phyloP scores from a whole-genome alignment of 2,329 filamentous ascomycete genomes.

The Neobulgaria alba region DNA sequence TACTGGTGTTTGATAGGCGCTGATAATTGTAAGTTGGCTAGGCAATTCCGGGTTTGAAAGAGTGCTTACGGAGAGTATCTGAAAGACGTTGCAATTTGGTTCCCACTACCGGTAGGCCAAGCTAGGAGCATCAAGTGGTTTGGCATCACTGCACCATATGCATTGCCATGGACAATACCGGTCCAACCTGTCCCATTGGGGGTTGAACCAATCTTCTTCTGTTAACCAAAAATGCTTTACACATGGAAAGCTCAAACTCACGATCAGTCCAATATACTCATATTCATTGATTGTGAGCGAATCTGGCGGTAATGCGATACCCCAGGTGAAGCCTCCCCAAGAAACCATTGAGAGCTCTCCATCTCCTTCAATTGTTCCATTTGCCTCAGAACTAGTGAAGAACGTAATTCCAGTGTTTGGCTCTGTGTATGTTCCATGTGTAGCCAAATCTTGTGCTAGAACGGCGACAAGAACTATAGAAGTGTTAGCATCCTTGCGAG shows the following conservation, averaged over 20 bases:
- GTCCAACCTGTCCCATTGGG: constrained; percentile 45
- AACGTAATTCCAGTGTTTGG: constrained; percentile 44
- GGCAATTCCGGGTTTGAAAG: neutral
- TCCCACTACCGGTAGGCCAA: constrained; percentile 40
- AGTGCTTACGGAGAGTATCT: constrained; percentile 38
- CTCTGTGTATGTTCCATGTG: constrained; percentile 34
- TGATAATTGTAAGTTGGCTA: too few species aligned
- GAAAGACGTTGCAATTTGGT: constrained; percentile 47
- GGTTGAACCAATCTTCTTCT: constrained; percentile 33
- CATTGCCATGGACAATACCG: constrained; percentile 35
- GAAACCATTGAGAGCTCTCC: constrained; percentile 23
- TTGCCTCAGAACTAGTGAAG: constrained; percentile 38
- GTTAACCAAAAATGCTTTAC: constrained; percentile 2
- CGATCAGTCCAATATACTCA: constrained; percentile 53
- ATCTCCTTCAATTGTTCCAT: constrained; percentile 30
- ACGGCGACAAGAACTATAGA: constrained; percentile 16
- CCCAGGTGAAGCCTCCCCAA: constrained; percentile 41
- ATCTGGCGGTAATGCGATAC: constrained; percentile 43
- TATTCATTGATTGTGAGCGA: constrained; percentile 38
- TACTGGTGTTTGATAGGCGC: constrained; percentile 49
- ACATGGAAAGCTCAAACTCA: constrained; percentile 27
- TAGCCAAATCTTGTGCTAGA: constrained; percentile 24
- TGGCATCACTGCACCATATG: constrained; percentile 38
- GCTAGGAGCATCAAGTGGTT: constrained; percentile 48
- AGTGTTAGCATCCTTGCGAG: constrained; percentile 5